Evolutionary conservation across 805 yeast species (phyloP).

Genomic region (Suhomyces pyralidae): DNA sequence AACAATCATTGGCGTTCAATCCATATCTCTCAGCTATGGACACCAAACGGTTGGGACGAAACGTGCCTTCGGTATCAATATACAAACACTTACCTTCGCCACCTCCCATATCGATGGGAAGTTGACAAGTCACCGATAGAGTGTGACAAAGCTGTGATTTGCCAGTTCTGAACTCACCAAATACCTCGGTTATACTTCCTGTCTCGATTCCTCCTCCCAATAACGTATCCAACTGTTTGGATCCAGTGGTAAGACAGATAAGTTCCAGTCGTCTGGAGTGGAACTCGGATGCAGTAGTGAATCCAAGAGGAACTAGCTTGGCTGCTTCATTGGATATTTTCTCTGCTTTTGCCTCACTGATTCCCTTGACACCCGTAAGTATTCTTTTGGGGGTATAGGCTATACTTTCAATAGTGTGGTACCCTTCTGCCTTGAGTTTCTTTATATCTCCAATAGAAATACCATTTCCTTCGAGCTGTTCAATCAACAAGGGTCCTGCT

Average conservation of each 20-base stretch:
- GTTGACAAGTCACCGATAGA: slow-evolving; percentile 91
- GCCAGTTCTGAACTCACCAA: slow-evolving; percentile 97
- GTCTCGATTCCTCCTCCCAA: slow-evolving; percentile 97
- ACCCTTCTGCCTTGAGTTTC: slow-evolving; percentile 79
- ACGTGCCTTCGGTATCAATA: slow-evolving; percentile 96
- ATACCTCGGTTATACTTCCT: slow-evolving; percentile 92
- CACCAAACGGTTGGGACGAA: slow-evolving; percentile 85
- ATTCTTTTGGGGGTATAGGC: slow-evolving; percentile 90
- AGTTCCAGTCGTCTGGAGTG: slow-evolving; percentile 86
- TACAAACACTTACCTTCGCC: slow-evolving; percentile 97
- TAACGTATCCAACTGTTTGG: slow-evolving; percentile 87
- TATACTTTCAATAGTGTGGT: slow-evolving; percentile 84
- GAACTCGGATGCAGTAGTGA: slow-evolving; percentile 94
- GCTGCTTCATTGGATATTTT: slow-evolving; percentile 78
- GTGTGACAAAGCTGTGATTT: slow-evolving; percentile 97
- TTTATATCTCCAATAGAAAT: slow-evolving; percentile 74
- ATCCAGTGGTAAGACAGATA: slow-evolving; percentile 92
- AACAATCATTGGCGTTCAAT: slow-evolving; percentile 86
- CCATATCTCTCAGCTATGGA: slow-evolving; percentile 92
- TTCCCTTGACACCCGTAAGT: slow-evolving; percentile 78
- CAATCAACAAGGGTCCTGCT: slow-evolving; percentile 55
- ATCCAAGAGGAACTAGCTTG: slow-evolving; percentile 89
- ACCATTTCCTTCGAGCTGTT: slow-evolving; percentile 75
- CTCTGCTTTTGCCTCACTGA: slow-evolving; percentile 94
- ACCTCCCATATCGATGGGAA: slow-evolving; percentile 96